These are phyloP conservation scores for Nicotiana obtusifolia DNA, from an alignment of 257 asterid species.

Conservation along the genomic window DNA sequence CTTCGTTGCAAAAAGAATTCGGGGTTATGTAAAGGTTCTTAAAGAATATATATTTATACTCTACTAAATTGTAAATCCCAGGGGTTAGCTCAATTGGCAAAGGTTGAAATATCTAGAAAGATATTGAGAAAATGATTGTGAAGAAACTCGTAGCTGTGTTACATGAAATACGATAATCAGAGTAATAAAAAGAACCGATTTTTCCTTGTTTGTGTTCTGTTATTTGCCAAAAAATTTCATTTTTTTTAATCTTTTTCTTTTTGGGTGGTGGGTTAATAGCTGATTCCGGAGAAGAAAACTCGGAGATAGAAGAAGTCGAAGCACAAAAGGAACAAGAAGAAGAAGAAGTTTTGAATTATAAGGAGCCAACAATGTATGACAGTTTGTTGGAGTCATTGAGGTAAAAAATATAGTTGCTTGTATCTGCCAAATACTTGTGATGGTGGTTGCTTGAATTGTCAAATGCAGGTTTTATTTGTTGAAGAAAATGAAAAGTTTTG, in stretches of 20 bases:
- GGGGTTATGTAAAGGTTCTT: background rate
- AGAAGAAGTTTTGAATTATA: constrained; percentile 18
- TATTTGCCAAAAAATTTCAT: background rate
- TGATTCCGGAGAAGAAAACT: constrained; percentile 25
- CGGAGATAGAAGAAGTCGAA: constrained; percentile 17
- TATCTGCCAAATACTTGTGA: background rate
- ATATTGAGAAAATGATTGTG: background rate
- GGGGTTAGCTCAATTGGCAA: no score
- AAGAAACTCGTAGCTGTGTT: background rate
- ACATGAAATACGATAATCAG: background rate
- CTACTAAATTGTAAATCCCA: background rate
- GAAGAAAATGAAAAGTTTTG: background rate
- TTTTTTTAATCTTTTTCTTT: background rate
- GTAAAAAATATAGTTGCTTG: constrained; percentile 20
- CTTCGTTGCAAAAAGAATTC: no score
- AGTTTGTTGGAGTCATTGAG: constrained; percentile 56
- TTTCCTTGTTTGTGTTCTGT: background rate
- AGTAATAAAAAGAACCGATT: background rate
- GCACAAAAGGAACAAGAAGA: constrained; percentile 15
- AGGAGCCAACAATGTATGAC: constrained; percentile 47
- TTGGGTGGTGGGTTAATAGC: constrained; percentile 15
- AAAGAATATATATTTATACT: background rate
- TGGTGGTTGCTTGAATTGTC: background rate
- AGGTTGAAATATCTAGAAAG: background rate
- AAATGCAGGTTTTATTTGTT: background rate